Percentiles rank a stretch among this genome's conserved stretches.
These are phyloP conservation scores for Kodamaea suecica DNA, from an alignment of 1,139 yeast species.

Conservation along the genomic window DNA sequence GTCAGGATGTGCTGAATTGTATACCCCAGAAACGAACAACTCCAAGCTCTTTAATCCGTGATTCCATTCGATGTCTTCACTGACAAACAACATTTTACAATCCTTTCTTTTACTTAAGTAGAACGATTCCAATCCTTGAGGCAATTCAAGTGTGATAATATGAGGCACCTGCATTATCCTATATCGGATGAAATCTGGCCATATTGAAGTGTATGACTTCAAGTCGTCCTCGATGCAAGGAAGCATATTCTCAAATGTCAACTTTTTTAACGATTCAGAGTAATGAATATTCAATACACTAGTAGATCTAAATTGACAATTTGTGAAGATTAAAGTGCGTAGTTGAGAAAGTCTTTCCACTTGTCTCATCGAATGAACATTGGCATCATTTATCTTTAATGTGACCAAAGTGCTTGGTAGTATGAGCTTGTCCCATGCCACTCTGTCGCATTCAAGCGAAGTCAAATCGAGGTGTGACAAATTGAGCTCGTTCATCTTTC, in stretches of 20 bases:
- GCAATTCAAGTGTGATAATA: slow-evolving; percentile 7
- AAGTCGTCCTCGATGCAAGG: slow-evolving; percentile 1
- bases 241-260: slow-evolving; percentile 1
- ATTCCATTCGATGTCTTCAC: slow-evolving; percentile 1
- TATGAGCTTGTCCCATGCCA: not conserved
- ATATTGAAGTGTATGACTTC: not conserved
- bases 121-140: slow-evolving; percentile 3
- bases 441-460: not conserved
- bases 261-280: not conserved
- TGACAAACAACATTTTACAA: slow-evolving; percentile 5
- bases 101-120: slow-evolving; percentile 2
- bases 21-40: not conserved
- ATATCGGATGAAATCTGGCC: not conserved
- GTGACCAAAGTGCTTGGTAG: slow-evolving; percentile 1
- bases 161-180: slow-evolving; percentile 1
- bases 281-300: not conserved
- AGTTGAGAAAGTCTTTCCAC: not conserved
- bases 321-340: not conserved
- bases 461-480: not conserved
- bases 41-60: slow-evolving; percentile 2
- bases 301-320: not conserved
- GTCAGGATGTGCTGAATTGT: slow-evolving; percentile 2
- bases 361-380: not conserved
- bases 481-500: not conserved
- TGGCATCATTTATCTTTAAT: not conserved